Percentiles rank a stretch among this genome's conserved stretches.
These are phyloP conservation scores for Hyaloscypha variabilis DNA, from an alignment of 495 filamentous ascomycete genomes.

Conservation along the genomic window DNA sequence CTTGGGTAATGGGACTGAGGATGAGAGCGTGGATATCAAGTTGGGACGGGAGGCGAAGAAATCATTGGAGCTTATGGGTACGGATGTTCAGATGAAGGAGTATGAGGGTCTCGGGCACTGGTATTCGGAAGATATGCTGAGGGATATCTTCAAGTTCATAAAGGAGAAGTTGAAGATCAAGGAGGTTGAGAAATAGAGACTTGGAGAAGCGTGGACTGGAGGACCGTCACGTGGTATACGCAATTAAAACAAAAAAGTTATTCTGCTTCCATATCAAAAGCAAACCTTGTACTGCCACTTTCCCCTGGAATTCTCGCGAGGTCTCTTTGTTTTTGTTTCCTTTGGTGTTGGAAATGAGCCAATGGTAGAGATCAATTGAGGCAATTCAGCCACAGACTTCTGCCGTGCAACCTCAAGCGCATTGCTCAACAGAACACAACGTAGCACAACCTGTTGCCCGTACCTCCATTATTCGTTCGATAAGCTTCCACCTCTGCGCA, in stretches of 20 bases:
- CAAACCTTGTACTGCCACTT: no score
- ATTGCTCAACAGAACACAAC: neutral
- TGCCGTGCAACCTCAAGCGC: neutral
- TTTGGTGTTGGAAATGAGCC: neutral
- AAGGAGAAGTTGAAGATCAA: conserved; percentile 20
- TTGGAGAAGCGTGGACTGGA: no score
- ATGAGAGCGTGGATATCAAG: conserved; percentile 45
- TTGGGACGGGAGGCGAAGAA: conserved; percentile 41
- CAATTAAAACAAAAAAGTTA: no score
- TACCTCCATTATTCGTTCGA: neutral
- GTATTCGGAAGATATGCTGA: conserved; percentile 51
- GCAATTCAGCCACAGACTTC: neutral
- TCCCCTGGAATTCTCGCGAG: no score
- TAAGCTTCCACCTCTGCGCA: neutral
- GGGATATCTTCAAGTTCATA: conserved; percentile 48
- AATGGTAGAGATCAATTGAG: neutral
- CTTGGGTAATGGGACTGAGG: conserved; percentile 52
- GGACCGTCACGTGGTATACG: no score
- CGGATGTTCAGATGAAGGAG: conserved; percentile 44
- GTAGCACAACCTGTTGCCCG: neutral
- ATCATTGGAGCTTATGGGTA: conserved; percentile 36
- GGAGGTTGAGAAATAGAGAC: neutral
- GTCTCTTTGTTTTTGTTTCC: neutral
- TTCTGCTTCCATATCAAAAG: no score
- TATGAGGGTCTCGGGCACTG: conserved; percentile 54